Conservation (phyloP, 106 monocot genomes). For the Dendrobium catenatum region DNA sequence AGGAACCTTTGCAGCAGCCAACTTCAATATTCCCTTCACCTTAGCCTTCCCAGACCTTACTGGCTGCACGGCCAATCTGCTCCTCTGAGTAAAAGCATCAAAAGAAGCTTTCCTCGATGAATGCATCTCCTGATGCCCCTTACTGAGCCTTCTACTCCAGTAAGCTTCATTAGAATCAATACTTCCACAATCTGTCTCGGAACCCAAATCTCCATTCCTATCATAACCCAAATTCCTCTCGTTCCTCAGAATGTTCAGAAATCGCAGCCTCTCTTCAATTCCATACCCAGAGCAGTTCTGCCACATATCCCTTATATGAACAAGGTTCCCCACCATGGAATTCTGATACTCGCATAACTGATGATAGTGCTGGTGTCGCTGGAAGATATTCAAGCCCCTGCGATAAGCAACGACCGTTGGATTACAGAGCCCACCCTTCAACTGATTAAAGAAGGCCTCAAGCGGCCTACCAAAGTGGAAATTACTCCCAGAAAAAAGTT, state of each 20-base stretch:
- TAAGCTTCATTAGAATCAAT: constrained; percentile 15
- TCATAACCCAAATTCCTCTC: constrained; percentile 20
- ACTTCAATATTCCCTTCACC: constrained; percentile 38
- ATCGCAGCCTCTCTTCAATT: constrained; percentile 49
- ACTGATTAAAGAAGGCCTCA: constrained; percentile 6
- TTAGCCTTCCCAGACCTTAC: constrained; percentile 22
- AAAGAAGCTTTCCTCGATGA: constrained; percentile 4
- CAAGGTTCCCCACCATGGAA: constrained; percentile 55
- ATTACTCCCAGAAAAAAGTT: constrained; percentile 52
- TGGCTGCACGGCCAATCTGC: too few species aligned
- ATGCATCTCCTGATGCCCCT: constrained; percentile 8
- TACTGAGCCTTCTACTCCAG: constrained; percentile 21
- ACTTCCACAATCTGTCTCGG: constrained; percentile 39
- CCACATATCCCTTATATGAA: constrained; percentile 41
- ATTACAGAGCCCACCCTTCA: constrained; percentile 49
- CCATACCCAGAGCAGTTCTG: constrained; percentile 39
- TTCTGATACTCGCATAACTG: constrained; percentile 60
- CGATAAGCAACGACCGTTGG: constrained; percentile 53
- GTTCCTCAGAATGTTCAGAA: constrained; percentile 34
- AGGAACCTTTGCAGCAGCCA: constrained; percentile 23
- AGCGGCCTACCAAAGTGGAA: constrained; percentile 70
- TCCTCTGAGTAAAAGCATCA: neutral
- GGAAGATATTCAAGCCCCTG: constrained; percentile 33
- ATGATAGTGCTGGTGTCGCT: constrained; percentile 57
- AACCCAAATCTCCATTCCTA: constrained; percentile 11